phyloP scores from a whole-genome alignment of 2,329 filamentous ascomycete genomes.

The Xylaria sp. region DNA sequence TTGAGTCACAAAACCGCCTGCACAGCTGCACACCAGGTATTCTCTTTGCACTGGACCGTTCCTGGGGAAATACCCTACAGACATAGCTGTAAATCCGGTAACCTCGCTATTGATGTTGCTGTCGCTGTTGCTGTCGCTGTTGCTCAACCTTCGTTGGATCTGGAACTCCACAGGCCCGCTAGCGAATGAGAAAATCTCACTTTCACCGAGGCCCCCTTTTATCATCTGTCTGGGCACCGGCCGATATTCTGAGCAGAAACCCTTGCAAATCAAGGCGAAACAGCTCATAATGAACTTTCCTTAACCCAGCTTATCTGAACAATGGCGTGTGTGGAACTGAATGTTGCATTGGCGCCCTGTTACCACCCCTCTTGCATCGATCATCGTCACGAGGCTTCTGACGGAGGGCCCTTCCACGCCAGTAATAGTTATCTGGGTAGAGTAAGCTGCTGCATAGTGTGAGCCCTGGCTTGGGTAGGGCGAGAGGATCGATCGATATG shows the following conservation, averaged over 20 bases:
- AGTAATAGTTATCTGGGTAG: slow-evolving; percentile 16
- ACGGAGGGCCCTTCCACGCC: slow-evolving; percentile 15
- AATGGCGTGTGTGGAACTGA: neutral
- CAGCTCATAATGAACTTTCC: slow-evolving; percentile 7
- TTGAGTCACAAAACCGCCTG: slow-evolving; percentile 14
- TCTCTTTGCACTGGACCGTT: slow-evolving; percentile 9
- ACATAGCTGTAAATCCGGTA: slow-evolving; percentile 2
- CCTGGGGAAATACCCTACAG: slow-evolving; percentile 8
- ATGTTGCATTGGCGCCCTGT: slow-evolving; percentile 23
- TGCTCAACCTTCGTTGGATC: slow-evolving; percentile 13
- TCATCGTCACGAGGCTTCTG: slow-evolving; percentile 18
- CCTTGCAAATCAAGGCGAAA: slow-evolving; percentile 16
- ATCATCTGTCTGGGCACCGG: slow-evolving; percentile 10
- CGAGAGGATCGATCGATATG: slow-evolving; percentile 19
- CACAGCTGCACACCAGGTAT: slow-evolving; percentile 1
- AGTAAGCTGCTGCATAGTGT: slow-evolving; percentile 21
- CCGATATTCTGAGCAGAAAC: neutral
- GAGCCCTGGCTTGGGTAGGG: slow-evolving; percentile 12
- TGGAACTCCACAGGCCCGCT: neutral
- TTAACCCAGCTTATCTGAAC: slow-evolving; percentile 13
- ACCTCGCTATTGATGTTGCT: neutral
- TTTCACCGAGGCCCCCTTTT: slow-evolving; percentile 22
- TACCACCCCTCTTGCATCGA: slow-evolving; percentile 28
- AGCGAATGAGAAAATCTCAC: slow-evolving; percentile 16
- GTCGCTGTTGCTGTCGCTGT: slow-evolving; percentile 19